A percentile compares a stretch with the other conserved stretches of the same genome.
phyloP scores from a whole-genome alignment of 495 filamentous ascomycete species.

The Rhizodiscina lignyota region DNA sequence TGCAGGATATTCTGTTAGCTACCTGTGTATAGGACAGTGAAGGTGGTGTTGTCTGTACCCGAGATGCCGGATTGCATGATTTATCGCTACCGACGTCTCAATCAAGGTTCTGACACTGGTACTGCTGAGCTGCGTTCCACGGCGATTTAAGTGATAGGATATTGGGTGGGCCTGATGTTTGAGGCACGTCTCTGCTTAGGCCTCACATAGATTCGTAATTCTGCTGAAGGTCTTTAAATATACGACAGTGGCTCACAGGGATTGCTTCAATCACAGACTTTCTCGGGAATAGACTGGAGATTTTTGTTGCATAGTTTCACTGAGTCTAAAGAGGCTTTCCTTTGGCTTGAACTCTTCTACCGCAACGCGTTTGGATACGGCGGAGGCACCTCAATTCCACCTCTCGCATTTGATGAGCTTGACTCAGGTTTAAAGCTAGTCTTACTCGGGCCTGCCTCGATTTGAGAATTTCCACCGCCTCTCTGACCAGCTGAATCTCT shows the following conservation, averaged over 20 bases:
- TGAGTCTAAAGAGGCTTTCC: not conserved
- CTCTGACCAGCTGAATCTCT: too few relatives aligned
- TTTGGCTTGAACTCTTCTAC: too few relatives aligned
- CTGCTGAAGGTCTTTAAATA: not conserved
- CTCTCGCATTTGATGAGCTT: too few relatives aligned
- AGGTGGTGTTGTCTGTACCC: slow-evolving; percentile 28
- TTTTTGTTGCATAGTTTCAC: not conserved
- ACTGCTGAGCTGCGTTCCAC: not conserved
- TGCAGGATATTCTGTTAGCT: slow-evolving; percentile 17
- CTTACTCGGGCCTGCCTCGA: too few relatives aligned
- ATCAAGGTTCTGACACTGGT: not conserved
- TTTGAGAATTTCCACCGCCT: too few relatives aligned
- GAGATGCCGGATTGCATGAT: slow-evolving; percentile 83
- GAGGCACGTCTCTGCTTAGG: not conserved
- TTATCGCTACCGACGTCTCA: not conserved
- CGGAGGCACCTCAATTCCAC: too few relatives aligned
- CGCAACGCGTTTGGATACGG: too few relatives aligned
- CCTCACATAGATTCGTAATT: not conserved
- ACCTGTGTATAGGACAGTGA: slow-evolving; percentile 2
- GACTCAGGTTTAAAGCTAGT: too few relatives aligned
- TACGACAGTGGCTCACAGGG: not conserved
- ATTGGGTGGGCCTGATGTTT: too few relatives aligned
- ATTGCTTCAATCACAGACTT: not conserved
- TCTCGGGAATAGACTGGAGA: too few relatives aligned
- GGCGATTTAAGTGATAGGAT: not conserved